Percentiles rank a stretch among this genome's conserved stretches.
These are phyloP conservation scores for Malbranchea cinnamomea DNA, from an alignment of 2,329 filamentous ascomycete species.

Conservation along the genomic window DNA sequence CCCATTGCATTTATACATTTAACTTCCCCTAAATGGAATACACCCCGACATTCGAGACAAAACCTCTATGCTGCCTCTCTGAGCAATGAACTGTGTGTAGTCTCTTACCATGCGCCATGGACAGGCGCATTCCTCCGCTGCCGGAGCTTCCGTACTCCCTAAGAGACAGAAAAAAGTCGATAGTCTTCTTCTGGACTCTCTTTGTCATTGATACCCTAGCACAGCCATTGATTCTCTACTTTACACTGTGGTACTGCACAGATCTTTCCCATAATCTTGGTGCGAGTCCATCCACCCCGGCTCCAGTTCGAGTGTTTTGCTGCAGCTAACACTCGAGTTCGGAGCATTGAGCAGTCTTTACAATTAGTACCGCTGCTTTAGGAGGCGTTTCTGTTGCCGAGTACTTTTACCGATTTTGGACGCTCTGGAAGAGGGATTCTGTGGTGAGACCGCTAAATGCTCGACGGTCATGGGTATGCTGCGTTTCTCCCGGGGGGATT, in stretches of 20 bases:
- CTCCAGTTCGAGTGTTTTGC: not conserved
- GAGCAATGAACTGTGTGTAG: too few relatives aligned
- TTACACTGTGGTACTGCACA: constrained; percentile 44
- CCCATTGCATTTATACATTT: too few relatives aligned
- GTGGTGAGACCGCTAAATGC: constrained; percentile 26
- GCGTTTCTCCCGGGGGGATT: not conserved
- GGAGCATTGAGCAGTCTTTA: constrained; percentile 21
- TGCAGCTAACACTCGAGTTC: constrained; percentile 1
- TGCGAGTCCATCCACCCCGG: constrained; percentile 7
- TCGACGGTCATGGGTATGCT: constrained; percentile 26
- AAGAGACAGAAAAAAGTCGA: constrained; percentile 38
- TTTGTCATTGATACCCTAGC: constrained; percentile 44
- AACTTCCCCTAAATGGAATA: too few relatives aligned
- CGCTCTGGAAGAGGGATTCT: constrained; percentile 24
- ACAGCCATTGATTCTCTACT: constrained; percentile 46
- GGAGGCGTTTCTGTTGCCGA: constrained; percentile 29
- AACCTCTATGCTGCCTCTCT: too few relatives aligned
- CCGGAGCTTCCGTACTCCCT: constrained; percentile 43
- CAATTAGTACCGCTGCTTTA: constrained; percentile 26
- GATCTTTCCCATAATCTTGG: constrained; percentile 30
- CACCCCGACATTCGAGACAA: too few relatives aligned
- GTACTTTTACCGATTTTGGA: constrained; percentile 28
- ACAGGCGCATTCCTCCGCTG: too few relatives aligned
- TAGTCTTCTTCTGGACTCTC: constrained; percentile 44
- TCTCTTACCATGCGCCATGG: too few relatives aligned